Percentiles rank a stretch among this genome's conserved stretches.
phyloP scores from a whole-genome alignment of 2,329 filamentous ascomycete genomes.

The Epicoccum sorghinum region DNA sequence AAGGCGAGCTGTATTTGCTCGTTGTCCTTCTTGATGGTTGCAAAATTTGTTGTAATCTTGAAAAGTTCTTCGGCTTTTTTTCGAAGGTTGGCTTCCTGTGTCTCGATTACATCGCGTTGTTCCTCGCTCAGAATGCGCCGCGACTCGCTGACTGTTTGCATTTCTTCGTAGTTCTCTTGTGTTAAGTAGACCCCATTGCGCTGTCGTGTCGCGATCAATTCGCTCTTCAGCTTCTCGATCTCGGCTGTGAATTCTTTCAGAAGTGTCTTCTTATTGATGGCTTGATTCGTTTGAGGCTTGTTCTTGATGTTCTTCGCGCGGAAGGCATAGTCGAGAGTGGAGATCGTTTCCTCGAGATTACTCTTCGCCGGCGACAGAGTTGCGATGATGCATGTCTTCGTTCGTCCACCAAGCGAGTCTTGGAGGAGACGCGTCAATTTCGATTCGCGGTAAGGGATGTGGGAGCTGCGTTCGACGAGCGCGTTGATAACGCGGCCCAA shows the following conservation, averaged over 20 bases:
- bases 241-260: conserved; percentile 88
- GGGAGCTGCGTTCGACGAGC: conserved; percentile 83
- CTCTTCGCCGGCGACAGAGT: conserved; percentile 93
- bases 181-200: conserved; percentile 95
- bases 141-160: conserved; percentile 91
- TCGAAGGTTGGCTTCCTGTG: conserved; percentile 85
- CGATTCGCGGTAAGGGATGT: conserved; percentile 93
- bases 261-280: conserved; percentile 90
- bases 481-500: conserved; percentile 97
- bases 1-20: conserved; percentile 75
- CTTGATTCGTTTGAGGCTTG: conserved; percentile 92
- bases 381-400: conserved; percentile 98
- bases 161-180: conserved; percentile 85
- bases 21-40: conserved; percentile 86
- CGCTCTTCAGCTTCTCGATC: conserved; percentile 92
- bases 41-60: conserved; percentile 83
- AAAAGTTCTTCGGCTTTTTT: conserved; percentile 96
- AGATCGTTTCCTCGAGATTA: conserved; percentile 97
- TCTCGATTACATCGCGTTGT: conserved; percentile 88
- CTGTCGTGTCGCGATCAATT: conserved; percentile 89
- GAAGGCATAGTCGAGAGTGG: conserved; percentile 96
- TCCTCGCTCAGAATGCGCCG: conserved; percentile 90
- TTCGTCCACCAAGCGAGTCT: conserved; percentile 93
- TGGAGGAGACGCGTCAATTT: conserved; percentile 94
- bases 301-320: conserved; percentile 98